Evolutionary conservation across 495 filamentous ascomycete species (phyloP).

Genomic region (Corynascus novoguineensis): DNA sequence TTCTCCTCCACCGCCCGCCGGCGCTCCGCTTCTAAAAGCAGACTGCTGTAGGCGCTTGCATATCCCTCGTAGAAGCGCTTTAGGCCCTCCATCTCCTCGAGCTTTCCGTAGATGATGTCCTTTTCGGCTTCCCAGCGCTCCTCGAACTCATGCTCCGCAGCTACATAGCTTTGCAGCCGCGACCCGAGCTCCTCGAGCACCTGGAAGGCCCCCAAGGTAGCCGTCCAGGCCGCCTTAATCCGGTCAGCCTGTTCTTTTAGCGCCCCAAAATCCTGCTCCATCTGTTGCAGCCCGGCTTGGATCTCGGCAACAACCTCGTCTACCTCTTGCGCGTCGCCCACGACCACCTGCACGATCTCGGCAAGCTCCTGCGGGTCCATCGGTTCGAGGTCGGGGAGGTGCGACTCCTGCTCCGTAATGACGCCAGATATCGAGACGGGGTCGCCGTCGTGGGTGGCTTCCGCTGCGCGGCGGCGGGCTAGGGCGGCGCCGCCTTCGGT

Average conservation of each 20-base stretch:
- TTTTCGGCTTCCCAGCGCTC: conserved; percentile 71
- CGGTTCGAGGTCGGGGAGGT: conserved; percentile 57
- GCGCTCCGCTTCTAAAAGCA: conserved; percentile 76
- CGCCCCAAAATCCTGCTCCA: conserved; percentile 62
- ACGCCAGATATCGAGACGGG: conserved; percentile 54
- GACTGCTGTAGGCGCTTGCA: conserved; percentile 70
- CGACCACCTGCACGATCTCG: conserved; percentile 77
- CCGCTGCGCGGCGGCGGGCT: conserved; percentile 50
- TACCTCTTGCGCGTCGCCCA: conserved; percentile 78
- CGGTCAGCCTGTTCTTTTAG: conserved; percentile 52
- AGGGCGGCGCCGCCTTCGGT: conserved; percentile 85
- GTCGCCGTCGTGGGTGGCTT: conserved; percentile 49
- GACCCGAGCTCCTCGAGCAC: conserved; percentile 63
- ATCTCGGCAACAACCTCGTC: conserved; percentile 88
- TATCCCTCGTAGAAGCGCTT: conserved; percentile 78
- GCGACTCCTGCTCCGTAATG: conserved; percentile 53
- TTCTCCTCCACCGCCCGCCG: conserved; percentile 63
- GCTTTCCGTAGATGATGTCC: conserved; percentile 56
- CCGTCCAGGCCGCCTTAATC: conserved; percentile 44
- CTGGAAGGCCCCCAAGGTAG: conserved; percentile 53
- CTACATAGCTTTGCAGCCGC: conserved; percentile 61
- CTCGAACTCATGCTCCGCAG: conserved; percentile 64
- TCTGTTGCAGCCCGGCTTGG: conserved; percentile 63
- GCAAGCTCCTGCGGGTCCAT: conserved; percentile 68
- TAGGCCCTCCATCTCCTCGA: conserved; percentile 68